Conservation (phyloP, 2,329 filamentous ascomycete genomes). For the Diaporthe amygdali region DNA sequence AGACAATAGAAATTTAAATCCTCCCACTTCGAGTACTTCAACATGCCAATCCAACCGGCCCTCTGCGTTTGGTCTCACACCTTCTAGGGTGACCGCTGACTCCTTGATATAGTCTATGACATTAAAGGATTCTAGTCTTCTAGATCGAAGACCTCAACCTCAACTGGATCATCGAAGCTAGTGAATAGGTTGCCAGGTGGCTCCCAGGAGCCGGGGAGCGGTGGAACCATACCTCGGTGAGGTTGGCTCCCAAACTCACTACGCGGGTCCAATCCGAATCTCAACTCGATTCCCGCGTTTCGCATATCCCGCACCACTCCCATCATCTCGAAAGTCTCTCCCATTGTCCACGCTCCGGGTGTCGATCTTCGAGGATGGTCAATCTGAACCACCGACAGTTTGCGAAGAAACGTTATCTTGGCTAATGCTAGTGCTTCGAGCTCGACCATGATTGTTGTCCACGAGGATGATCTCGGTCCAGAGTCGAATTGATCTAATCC, state of each 20-base stretch:
- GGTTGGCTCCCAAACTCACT: rapidly evolving
- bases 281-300: neutral
- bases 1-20: too few species aligned
- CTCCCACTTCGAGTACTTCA: too few species aligned
- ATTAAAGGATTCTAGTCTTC: neutral
- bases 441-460: neutral
- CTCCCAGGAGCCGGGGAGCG: neutral
- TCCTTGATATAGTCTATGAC: too few species aligned
- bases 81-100: too few species aligned
- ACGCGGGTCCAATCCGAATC: neutral
- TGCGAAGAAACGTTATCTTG: neutral
- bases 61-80: too few species aligned
- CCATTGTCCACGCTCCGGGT: too few species aligned
- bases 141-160: neutral
- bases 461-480: neutral
- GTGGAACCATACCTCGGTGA: neutral
- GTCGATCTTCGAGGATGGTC: neutral
- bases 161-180: too few species aligned
- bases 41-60: too few species aligned
- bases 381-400: neutral
- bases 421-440: neutral
- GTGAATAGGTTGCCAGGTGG: too few species aligned
- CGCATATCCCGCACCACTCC: neutral
- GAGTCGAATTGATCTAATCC: too few species aligned
- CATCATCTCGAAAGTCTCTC: too few species aligned